These are phyloP conservation scores for Collybiopsis luxurians DNA, from an alignment of 768 basidiomycete genomes.

Conservation along the genomic window DNA sequence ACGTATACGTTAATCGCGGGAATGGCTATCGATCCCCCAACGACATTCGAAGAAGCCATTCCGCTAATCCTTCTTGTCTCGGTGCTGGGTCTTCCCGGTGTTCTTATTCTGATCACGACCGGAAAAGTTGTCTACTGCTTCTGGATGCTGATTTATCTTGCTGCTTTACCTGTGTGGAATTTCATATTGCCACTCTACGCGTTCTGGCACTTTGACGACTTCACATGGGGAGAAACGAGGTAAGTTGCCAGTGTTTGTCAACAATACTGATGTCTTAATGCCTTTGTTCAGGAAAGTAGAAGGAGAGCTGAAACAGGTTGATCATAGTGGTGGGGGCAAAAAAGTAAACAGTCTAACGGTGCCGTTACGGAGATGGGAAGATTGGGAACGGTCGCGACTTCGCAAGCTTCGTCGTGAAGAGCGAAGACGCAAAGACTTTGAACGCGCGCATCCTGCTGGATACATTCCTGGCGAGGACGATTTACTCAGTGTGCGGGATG, in stretches of 20 bases:
- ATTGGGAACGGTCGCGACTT: slow-evolving; percentile 95
- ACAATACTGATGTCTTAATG: slow-evolving; percentile 10
- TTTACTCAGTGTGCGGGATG: slow-evolving; percentile 55
- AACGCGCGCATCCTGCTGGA: slow-evolving; percentile 70
- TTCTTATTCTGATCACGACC: slow-evolving; percentile 92
- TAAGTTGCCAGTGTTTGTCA: slow-evolving; percentile 24
- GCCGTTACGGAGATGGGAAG: slow-evolving; percentile 98
- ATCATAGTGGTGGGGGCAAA: slow-evolving; percentile 68
- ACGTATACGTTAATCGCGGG: slow-evolving; percentile 87
- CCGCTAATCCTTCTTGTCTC: slow-evolving; percentile 86
- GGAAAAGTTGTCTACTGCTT: slow-evolving; percentile 93
- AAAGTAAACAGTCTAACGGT: slow-evolving; percentile 55
- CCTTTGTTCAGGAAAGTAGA: slow-evolving; percentile 75
- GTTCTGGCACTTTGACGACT: slow-evolving; percentile 99
- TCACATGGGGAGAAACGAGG: slow-evolving; percentile 99
- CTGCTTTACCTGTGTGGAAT: slow-evolving; percentile 95
- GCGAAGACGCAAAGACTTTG: slow-evolving; percentile 75
- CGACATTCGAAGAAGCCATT: slow-evolving; percentile 87
- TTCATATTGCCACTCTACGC: slow-evolving; percentile 92
- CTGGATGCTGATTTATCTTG: slow-evolving; percentile 96
- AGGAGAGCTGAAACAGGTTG: slow-evolving; percentile 80
- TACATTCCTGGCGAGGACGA: slow-evolving; percentile 63
- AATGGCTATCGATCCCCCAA: slow-evolving; percentile 78
- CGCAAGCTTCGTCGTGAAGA: slow-evolving; percentile 90
- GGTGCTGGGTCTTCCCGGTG: slow-evolving; percentile 89